A percentile compares a stretch with the other conserved stretches of the same genome.
phyloP scores from a whole-genome alignment of 306 rosid species.

The Canavalia ensiformis region DNA sequence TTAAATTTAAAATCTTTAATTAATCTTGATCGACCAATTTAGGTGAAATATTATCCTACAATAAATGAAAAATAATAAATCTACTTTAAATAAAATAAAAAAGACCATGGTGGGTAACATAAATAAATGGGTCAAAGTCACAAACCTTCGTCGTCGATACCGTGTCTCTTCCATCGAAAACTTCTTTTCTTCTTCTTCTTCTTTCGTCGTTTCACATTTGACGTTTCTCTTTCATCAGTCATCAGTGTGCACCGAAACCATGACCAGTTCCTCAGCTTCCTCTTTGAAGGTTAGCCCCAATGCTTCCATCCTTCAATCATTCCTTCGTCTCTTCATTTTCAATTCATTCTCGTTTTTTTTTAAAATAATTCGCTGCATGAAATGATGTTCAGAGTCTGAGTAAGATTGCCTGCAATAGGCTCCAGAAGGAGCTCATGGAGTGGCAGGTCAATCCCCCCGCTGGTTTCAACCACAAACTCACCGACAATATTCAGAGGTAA shows the following conservation, averaged over 20 bases:
- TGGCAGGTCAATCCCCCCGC: slow-evolving; percentile 82
- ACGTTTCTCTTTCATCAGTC: background rate
- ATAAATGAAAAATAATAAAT: too few relatives aligned
- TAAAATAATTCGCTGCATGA: background rate
- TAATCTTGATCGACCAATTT: too few relatives aligned
- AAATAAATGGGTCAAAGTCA: background rate
- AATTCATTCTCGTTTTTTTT: background rate
- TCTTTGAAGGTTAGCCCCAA: slow-evolving; percentile 70
- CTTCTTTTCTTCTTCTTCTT: background rate
- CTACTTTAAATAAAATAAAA: too few relatives aligned
- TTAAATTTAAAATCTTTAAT: too few relatives aligned
- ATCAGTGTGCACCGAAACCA: slow-evolving; percentile 49
- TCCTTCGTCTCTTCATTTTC: background rate
- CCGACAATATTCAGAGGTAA: slow-evolving; percentile 81
- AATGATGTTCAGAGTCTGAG: slow-evolving; percentile 59
- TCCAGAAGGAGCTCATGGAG: slow-evolving; percentile 83
- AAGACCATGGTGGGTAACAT: too few relatives aligned
- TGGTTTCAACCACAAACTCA: slow-evolving; percentile 79
- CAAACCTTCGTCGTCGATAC: background rate
- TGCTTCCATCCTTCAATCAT: background rate
- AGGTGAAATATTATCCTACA: too few relatives aligned
- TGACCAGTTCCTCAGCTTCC: slow-evolving; percentile 86
- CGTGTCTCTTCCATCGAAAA: background rate
- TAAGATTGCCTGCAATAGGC: slow-evolving; percentile 88
- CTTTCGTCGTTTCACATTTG: background rate